Evolutionary conservation across 225 moss, liverwort and hornwort species (phyloP).

Genomic region (Asterella californica): DNA sequence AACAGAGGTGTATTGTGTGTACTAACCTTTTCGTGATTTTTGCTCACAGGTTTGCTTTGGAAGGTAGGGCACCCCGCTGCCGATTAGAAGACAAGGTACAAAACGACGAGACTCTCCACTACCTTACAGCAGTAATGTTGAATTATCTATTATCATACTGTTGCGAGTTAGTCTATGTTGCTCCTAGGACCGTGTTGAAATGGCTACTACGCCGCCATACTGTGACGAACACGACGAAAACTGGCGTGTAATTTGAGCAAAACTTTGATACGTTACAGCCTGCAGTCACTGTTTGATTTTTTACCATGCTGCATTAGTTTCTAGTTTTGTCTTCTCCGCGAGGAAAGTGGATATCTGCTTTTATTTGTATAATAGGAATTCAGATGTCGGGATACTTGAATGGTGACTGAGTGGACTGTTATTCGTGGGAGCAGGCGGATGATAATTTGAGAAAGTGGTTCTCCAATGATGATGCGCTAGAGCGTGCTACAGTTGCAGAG

Average conservation of each 20-base stretch:
- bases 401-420: background rate
- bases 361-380: background rate
- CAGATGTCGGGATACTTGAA: background rate
- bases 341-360: no score
- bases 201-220: no score
- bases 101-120: background rate
- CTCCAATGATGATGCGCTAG: constrained; percentile 71
- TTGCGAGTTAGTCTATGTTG: no score
- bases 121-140: background rate
- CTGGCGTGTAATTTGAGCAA: no score
- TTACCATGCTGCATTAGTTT: no score
- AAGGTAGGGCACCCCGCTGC: constrained; percentile 83
- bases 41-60: constrained; percentile 54
- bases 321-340: no score
- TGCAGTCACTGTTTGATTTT: no score
- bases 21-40: background rate
- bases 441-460: constrained; percentile 77
- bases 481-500: constrained; percentile 71
- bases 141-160: background rate
- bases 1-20: no score
- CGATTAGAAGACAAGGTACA: constrained; percentile 81
- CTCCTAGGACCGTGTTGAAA: no score
- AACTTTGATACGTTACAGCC: no score
- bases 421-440: constrained; percentile 40
- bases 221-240: no score